Percentiles rank a stretch among this genome's conserved stretches.
Conservation (phyloP, 768 basidiomycete genomes). For the Lyophyllum shimeji region DNA sequence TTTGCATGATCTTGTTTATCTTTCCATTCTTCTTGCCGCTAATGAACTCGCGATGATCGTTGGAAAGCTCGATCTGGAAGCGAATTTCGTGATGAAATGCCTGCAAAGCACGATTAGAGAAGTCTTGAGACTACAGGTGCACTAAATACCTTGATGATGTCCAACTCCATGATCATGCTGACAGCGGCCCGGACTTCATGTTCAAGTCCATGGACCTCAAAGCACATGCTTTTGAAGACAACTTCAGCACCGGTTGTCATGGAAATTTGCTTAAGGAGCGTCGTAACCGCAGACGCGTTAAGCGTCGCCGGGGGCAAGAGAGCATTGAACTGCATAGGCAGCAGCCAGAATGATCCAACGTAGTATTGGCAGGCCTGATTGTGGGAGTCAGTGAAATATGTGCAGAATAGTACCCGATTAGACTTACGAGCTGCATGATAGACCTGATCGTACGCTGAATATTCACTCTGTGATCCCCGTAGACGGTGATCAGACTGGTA, state of each 20-base stretch:
- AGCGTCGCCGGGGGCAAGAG: conserved; percentile 80
- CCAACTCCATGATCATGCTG: conserved; percentile 83
- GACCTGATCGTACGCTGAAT: conserved; percentile 92
- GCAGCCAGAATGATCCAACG: conserved; percentile 95
- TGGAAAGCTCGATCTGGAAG: conserved; percentile 96
- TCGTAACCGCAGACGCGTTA: conserved; percentile 79
- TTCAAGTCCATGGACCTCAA: conserved; percentile 95
- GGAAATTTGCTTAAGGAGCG: conserved; percentile 84
- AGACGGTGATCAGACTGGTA: conserved; percentile 90
- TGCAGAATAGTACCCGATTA: neutral
- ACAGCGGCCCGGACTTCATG: conserved; percentile 87
- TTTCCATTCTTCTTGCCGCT: conserved; percentile 99
- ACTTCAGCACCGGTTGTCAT: conserved; percentile 88
- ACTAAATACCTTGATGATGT: conserved; percentile 77
- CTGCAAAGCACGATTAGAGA: conserved; percentile 34
- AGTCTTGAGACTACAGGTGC: neutral
- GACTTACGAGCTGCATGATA: conserved; percentile 89
- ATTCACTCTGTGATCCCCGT: conserved; percentile 90
- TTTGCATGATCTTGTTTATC: conserved; percentile 99
- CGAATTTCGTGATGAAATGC: conserved; percentile 96
- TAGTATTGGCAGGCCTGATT: conserved; percentile 90
- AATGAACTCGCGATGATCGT: conserved; percentile 98
- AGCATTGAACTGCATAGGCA: conserved; percentile 92
- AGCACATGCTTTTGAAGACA: conserved; percentile 96
- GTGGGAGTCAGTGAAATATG: conserved; percentile 12